Evolutionary conservation across 2,329 filamentous ascomycete genomes (phyloP).

Genomic region (Zymoseptoria ardabiliae): DNA sequence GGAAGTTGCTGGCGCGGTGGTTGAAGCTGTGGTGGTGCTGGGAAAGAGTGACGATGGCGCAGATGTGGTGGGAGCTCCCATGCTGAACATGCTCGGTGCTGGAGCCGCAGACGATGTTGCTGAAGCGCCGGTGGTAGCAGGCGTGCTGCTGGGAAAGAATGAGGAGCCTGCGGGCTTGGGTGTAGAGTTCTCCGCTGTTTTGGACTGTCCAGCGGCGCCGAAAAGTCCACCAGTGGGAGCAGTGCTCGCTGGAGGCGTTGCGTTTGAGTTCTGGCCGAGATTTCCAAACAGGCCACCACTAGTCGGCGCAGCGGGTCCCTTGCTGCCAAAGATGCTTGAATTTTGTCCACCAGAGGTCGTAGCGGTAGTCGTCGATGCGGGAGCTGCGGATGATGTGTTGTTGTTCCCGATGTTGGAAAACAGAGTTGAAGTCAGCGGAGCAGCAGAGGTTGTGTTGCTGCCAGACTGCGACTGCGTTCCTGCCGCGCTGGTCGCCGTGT

Average conservation of each 20-base stretch:
- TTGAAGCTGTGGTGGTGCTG: not conserved
- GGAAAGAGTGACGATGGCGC: not conserved
- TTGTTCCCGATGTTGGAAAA: not conserved
- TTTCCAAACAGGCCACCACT: not conserved
- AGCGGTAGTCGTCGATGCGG: conserved; percentile 1
- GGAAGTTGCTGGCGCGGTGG: not conserved
- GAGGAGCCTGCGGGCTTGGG: not conserved
- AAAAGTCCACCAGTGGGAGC: not conserved
- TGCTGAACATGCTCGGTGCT: conserved; percentile 1
- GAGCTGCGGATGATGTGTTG: conserved; percentile 1
- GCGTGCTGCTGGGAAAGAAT: not conserved
- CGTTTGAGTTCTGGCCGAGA: not conserved
- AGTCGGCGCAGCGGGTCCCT: not conserved
- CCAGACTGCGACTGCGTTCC: not conserved
- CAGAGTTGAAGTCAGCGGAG: not conserved
- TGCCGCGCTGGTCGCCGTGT: not conserved
- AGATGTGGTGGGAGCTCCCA: not conserved
- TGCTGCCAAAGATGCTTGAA: conserved; percentile 4
- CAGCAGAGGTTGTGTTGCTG: not conserved
- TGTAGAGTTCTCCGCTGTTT: not conserved
- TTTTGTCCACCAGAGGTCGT: not conserved
- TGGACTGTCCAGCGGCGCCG: not conserved
- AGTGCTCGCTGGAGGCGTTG: not conserved
- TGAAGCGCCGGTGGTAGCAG: not conserved
- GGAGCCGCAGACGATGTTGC: conserved; percentile 3